Evolutionary conservation across 805 yeast genomes (phyloP).

Genomic region (Sugiyamaella boreocaroliniensis): DNA sequence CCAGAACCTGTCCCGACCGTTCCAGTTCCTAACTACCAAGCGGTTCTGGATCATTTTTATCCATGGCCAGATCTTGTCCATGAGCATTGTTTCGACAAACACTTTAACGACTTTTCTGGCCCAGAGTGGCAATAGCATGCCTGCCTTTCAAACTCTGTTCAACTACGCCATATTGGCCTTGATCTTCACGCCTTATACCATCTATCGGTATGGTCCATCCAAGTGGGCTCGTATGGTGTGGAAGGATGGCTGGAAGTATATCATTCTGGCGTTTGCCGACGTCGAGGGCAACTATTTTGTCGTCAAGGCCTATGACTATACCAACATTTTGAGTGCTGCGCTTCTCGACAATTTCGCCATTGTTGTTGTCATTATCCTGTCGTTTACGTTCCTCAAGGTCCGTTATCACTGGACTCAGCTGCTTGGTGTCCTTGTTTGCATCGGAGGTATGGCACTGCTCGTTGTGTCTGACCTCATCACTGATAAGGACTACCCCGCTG

Average conservation of each 20-base stretch:
- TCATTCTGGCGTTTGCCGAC: constrained; percentile 38
- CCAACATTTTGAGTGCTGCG: constrained; percentile 39
- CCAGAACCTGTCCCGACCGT: constrained; percentile 7
- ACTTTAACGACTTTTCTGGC: constrained; percentile 38
- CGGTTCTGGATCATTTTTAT: constrained; percentile 38
- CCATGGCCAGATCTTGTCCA: constrained; percentile 37
- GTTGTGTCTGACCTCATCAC: constrained; percentile 37
- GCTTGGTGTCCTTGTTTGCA: constrained; percentile 35
- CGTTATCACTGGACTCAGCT: constrained; percentile 42
- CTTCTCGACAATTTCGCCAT: constrained; percentile 41
- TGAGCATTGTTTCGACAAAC: constrained; percentile 38
- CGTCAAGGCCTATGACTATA: constrained; percentile 39
- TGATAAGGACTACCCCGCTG: constrained; percentile 36
- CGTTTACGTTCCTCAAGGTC: constrained; percentile 37
- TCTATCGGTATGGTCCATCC: constrained; percentile 35
- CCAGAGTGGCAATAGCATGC: constrained; percentile 34
- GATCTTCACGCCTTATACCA: constrained; percentile 35
- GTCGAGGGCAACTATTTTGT: constrained; percentile 43
- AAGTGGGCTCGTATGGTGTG: constrained; percentile 28
- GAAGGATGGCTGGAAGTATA: constrained; percentile 39
- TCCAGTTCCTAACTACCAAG: constrained; percentile 27
- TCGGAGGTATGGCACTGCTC: constrained; percentile 39
- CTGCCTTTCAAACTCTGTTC: constrained; percentile 40
- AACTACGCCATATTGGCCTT: constrained; percentile 35
- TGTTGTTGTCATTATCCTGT: constrained; percentile 38